phyloP scores from a whole-genome alignment of 164 flowering plant species.

The Vitis rotundifolia region DNA sequence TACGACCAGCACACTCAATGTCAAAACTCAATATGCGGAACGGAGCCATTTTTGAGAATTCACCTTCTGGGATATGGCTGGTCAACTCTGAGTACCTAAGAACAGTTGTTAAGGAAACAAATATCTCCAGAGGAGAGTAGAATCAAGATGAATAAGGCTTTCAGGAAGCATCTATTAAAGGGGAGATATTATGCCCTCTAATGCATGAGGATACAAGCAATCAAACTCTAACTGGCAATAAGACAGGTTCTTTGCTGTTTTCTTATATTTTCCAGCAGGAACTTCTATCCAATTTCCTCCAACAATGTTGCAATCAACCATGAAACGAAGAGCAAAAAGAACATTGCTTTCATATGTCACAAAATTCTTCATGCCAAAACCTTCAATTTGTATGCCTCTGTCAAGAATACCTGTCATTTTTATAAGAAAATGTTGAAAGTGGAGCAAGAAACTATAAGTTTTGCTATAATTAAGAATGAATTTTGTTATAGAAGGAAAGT shows the following conservation, averaged over 20 bases:
- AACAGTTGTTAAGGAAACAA: constrained; percentile 34
- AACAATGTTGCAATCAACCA: constrained; percentile 92
- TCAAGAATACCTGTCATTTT: constrained; percentile 78
- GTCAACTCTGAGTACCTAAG: constrained; percentile 71
- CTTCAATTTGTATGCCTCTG: constrained; percentile 91
- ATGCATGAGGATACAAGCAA: constrained; percentile 87
- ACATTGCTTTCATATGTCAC: constrained; percentile 95
- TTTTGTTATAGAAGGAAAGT: too few species aligned
- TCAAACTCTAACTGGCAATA: constrained; percentile 88
- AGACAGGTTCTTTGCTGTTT: constrained; percentile 46
- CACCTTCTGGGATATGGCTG: constrained; percentile 91
- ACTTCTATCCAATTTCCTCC: constrained; percentile 99
- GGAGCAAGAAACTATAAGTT: background rate
- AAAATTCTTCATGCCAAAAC: constrained; percentile 78
- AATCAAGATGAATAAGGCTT: background rate
- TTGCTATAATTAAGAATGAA: too few species aligned
- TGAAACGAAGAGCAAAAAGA: constrained; percentile 95
- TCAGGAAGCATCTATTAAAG: background rate
- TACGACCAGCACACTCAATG: constrained; percentile 99
- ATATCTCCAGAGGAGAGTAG: background rate
- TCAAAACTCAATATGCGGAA: constrained; percentile 97
- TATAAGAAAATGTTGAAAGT: background rate
- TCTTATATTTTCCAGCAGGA: constrained; percentile 74
- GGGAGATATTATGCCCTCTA: background rate
- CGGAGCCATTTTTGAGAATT: constrained; percentile 96